These are phyloP conservation scores for Nakaseomyces uthaithaninus DNA, from an alignment of 1,139 yeast species.

Conservation along the genomic window DNA sequence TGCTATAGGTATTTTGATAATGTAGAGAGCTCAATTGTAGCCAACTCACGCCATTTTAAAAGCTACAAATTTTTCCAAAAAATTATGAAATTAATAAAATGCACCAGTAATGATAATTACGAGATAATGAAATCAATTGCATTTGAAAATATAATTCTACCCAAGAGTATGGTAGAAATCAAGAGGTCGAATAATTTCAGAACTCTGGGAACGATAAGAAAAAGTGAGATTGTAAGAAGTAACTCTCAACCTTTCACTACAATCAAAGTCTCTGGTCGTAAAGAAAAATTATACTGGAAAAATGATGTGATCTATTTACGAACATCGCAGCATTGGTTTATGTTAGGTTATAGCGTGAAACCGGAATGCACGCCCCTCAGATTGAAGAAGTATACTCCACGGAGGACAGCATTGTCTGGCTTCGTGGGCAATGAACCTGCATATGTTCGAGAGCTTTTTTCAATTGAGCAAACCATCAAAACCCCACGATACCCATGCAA, in stretches of 20 bases:
- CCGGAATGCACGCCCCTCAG: constrained; percentile 13
- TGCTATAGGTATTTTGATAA: constrained; percentile 17
- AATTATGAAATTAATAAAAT: constrained; percentile 9
- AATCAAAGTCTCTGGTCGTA: not conserved
- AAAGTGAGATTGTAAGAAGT: constrained; percentile 12
- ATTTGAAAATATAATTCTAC: constrained; percentile 12
- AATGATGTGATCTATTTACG: constrained; percentile 17
- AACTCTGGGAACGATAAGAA: constrained; percentile 12
- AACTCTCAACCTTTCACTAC: constrained; percentile 7
- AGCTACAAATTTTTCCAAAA: constrained; percentile 10
- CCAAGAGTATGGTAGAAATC: constrained; percentile 14
- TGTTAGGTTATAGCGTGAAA: constrained; percentile 21
- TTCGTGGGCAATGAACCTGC: constrained; percentile 6
- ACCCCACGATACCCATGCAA: constrained; percentile 16
- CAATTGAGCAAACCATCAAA: constrained; percentile 20
- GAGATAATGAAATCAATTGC: constrained; percentile 14
- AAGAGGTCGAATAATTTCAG: constrained; percentile 17
- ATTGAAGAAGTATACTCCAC: constrained; percentile 14
- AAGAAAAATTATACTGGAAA: constrained; percentile 17
- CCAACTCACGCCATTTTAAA: constrained; percentile 12
- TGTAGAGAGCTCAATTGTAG: constrained; percentile 8
- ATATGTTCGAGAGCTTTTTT: constrained; percentile 15
- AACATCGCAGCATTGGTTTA: constrained; percentile 24
- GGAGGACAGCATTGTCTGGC: too few species aligned
- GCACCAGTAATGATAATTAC: not conserved